Percentiles rank a stretch among this genome's conserved stretches.
Evolutionary conservation across 139 green algal genomes (phyloP).

Genomic region (Choricystis sp.): DNA sequence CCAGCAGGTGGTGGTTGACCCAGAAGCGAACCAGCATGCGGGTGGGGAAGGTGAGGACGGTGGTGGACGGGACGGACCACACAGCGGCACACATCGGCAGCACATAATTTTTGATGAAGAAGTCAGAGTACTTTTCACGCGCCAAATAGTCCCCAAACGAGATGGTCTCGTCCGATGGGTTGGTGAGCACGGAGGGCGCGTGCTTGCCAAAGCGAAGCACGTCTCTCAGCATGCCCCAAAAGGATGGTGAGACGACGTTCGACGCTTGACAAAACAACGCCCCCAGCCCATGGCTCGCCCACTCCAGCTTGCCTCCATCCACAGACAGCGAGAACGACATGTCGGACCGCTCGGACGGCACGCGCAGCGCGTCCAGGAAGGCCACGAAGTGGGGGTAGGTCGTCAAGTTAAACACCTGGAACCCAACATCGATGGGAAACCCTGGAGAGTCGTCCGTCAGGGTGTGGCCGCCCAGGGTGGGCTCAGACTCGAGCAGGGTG

Average conservation of each 20-base stretch:
- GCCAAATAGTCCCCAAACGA: slow-evolving; percentile 64
- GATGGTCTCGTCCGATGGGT: slow-evolving; percentile 6
- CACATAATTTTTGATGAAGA: slow-evolving; percentile 67
- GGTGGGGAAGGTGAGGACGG: slow-evolving; percentile 73
- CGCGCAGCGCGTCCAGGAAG: slow-evolving; percentile 71
- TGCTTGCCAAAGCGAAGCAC: slow-evolving; percentile 73
- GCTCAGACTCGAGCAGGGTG: slow-evolving; percentile 72
- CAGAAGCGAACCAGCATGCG: slow-evolving; percentile 81
- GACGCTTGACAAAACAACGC: slow-evolving; percentile 67
- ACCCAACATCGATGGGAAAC: slow-evolving; percentile 75
- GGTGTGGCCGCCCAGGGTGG: slow-evolving; percentile 70
- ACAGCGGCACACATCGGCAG: slow-evolving; percentile 93
- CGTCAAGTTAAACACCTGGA: slow-evolving; percentile 88
- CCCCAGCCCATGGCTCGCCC: slow-evolving; percentile 61
- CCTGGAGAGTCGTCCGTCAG: slow-evolving; percentile 48
- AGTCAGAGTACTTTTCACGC: slow-evolving; percentile 34
- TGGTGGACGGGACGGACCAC: slow-evolving; percentile 60
- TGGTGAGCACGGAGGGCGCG: slow-evolving; percentile 49
- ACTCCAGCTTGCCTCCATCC: slow-evolving; percentile 69
- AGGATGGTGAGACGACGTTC: slow-evolving; percentile 51
- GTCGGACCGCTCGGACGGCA: slow-evolving; percentile 71
- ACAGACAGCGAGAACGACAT: slow-evolving; percentile 88
- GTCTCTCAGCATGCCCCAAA: slow-evolving; percentile 75
- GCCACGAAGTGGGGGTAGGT: slow-evolving; percentile 89
- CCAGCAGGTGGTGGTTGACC: slow-evolving; percentile 93